These are phyloP conservation scores for Capsella rubella DNA, from an alignment of 441 rosid genomes.

Conservation along the genomic window DNA sequence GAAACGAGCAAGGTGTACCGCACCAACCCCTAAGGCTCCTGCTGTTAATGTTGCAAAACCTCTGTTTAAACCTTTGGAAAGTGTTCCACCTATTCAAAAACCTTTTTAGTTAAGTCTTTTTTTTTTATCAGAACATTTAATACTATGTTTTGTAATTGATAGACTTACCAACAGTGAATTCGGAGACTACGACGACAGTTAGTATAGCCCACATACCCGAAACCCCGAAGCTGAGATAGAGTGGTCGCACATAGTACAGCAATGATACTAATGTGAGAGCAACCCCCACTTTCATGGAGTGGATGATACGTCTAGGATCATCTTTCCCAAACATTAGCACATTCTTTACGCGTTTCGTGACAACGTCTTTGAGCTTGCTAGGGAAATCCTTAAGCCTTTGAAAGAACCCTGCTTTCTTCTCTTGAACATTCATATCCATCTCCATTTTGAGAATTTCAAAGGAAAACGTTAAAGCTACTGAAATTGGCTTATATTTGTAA, in stretches of 20 bases:
- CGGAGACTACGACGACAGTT: conserved; percentile 81
- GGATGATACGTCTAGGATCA: conserved; percentile 83
- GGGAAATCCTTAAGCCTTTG: conserved; percentile 46
- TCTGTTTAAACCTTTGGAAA: conserved; percentile 73
- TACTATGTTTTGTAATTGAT: neutral
- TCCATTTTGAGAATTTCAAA: conserved; percentile 46
- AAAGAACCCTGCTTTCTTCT: conserved; percentile 37
- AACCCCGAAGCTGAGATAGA: conserved; percentile 73
- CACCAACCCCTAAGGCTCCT: conserved; percentile 78
- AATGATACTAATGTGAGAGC: conserved; percentile 82
- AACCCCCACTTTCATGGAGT: conserved; percentile 83
- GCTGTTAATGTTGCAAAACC: conserved; percentile 81
- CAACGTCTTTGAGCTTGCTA: conserved; percentile 41
- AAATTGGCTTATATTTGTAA: conserved; percentile 31
- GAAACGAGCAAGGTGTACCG: conserved; percentile 68
- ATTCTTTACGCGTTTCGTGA: conserved; percentile 38
- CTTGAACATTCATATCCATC: conserved; percentile 45
- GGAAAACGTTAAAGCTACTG: conserved; percentile 25
- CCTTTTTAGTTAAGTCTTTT: neutral
- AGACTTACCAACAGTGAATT: conserved; percentile 85
- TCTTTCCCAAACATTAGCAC: conserved; percentile 64
- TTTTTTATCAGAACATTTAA: neutral
- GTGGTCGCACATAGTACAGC: conserved; percentile 71
- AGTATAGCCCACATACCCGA: conserved; percentile 95
- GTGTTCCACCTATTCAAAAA: conserved; percentile 67